phyloP scores from a whole-genome alignment of 2,329 filamentous ascomycete genomes.

The Neonectria magnoliae region DNA sequence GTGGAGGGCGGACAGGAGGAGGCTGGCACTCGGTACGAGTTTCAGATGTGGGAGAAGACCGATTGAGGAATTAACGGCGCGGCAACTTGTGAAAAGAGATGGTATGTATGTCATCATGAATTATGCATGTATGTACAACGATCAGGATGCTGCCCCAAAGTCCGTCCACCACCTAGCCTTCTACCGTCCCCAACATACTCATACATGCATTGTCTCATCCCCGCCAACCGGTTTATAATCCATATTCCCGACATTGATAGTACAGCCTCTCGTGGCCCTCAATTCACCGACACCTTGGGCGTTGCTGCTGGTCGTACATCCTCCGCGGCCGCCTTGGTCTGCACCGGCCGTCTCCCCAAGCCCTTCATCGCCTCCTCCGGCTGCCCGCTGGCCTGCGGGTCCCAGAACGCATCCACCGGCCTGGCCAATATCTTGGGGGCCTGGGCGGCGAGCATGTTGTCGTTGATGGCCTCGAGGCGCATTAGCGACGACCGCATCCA shows the following conservation, averaged over 20 bases:
- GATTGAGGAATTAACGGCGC: slow-evolving; percentile 16
- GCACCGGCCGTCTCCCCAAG: slow-evolving; percentile 29
- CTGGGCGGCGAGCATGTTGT: slow-evolving; percentile 51
- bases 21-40: slow-evolving; percentile 72
- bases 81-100: slow-evolving; percentile 32
- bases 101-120: slow-evolving; percentile 31
- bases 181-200: slow-evolving; percentile 29
- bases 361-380: slow-evolving; percentile 34
- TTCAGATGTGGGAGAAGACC: slow-evolving; percentile 76
- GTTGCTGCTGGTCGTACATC: slow-evolving; percentile 18
- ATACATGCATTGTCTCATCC: slow-evolving; percentile 31
- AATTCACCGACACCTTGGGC: slow-evolving; percentile 37
- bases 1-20: slow-evolving; percentile 68
- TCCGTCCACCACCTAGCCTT: not conserved
- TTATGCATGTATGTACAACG: slow-evolving; percentile 30
- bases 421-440: slow-evolving; percentile 48
- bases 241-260: slow-evolving; percentile 34
- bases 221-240: slow-evolving; percentile 21
- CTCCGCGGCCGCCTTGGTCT: slow-evolving; percentile 24
- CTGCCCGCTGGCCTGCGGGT: slow-evolving; percentile 51
- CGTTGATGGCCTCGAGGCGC: slow-evolving; percentile 60
- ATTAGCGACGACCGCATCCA: slow-evolving; percentile 64
- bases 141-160: slow-evolving; percentile 23
- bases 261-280: slow-evolving; percentile 30
- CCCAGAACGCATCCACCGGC: slow-evolving; percentile 56